Evolutionary conservation across 108 stramenopile genomes (phyloP).

Genomic region (Cyclotella choctawhatcheeana): DNA sequence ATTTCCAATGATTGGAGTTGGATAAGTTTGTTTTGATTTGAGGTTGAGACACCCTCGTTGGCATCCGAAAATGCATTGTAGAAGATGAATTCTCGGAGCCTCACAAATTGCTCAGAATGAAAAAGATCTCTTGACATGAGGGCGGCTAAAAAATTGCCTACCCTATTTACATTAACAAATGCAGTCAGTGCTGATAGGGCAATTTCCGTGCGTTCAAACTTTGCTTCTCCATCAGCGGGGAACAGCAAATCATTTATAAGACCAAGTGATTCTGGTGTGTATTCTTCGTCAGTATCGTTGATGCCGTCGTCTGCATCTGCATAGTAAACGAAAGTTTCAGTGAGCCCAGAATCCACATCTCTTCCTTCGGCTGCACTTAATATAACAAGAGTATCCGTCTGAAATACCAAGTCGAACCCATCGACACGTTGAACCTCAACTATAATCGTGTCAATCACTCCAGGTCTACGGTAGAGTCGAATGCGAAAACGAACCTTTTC

Average conservation of each 20-base stretch:
- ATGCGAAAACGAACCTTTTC: conserved; percentile 72
- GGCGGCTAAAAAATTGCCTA: conserved; percentile 20
- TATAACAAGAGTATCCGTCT: conserved; percentile 62
- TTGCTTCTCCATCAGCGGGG: conserved; percentile 4
- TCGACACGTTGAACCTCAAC: conserved; percentile 80
- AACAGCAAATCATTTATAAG: conserved; percentile 6
- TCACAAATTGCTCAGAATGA: conserved; percentile 1
- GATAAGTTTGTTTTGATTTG: conserved; percentile 10
- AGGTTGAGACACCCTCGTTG: neutral
- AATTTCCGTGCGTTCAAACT: conserved; percentile 1
- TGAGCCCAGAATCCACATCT: neutral
- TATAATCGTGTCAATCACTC: conserved; percentile 61
- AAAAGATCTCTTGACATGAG: conserved; percentile 22
- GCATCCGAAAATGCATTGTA: neutral
- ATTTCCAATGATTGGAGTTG: conserved; percentile 28
- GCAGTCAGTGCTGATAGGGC: conserved; percentile 18
- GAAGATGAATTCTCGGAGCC: conserved; percentile 17
- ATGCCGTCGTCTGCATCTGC: conserved; percentile 7
- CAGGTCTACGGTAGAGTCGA: conserved; percentile 65
- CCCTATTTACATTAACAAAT: conserved; percentile 13
- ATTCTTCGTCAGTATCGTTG: neutral
- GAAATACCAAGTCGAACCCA: conserved; percentile 56
- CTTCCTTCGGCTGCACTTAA: conserved; percentile 68
- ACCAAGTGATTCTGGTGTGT: neutral
- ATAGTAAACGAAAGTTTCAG: conserved; percentile 14